Base-by-base conservation (phyloP, 805 yeast genomes). In the Starmera pachycereana region DNA sequence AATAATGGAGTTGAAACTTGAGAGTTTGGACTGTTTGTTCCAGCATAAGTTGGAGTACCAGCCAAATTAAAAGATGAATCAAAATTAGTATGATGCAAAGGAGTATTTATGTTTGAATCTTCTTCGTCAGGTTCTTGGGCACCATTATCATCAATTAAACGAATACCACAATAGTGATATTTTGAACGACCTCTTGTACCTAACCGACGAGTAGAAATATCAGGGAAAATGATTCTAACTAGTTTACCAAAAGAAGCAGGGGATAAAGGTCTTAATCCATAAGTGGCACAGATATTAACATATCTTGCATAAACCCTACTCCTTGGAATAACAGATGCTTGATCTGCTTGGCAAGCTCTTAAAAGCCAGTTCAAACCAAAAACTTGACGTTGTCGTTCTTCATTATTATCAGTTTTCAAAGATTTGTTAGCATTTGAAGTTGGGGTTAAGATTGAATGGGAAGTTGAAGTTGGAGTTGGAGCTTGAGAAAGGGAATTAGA, bases 331-430 rank as follows among this genome's bases (percentile, higher is more conserved):
- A 72, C 78, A 16, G 78, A 66, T 25, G 67, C 68, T 5, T 62
- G 62, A 35, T 67, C 58, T 6, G 68, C 52, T 43, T 69, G 71
- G 49, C 84, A 86, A 22, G 78, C 68, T 50, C 77, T 75, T 61
- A 81, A 66, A 34, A 88, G 65, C 84, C 94, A 85, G 3, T 82
- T 74, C 74, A 86, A 72, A 11, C 89, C 96, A 58, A 85, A 84
- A 1, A 84, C 65, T 57, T 86, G 96, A 39, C 79, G 70, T 51
- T 76, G 81, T 41, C 76, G 66, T 49, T 81, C 86, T 37, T 65
- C 66, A 28, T 49, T 52, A 37, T 56, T 61, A 45, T 64, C 65
- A 40, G 56, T 56, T 40, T 37, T 44, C 41, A 46, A 40, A 27
- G 53, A 46, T 12, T 53, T 45, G 11, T 61, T 46, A 44, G 56